Base-by-base conservation (phyloP, 1,284 basidiomycete species). In the Wallemia hederae region DNA sequence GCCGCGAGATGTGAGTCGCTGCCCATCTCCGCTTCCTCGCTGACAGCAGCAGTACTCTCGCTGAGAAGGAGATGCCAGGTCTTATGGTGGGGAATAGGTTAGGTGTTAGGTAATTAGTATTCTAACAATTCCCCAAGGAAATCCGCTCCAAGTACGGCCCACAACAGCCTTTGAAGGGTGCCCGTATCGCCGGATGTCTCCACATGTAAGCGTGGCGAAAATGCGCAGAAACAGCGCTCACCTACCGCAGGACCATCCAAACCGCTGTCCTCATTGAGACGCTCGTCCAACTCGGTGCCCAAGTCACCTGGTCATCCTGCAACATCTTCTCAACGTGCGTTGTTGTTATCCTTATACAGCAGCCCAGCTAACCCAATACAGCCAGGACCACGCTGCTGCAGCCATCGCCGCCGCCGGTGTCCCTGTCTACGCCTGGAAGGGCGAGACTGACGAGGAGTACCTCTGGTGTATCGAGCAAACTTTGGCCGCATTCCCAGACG, bases 361-460 rank as follows among this genome's bases (percentile, higher is more conserved):
- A 61, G 58, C 55, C 55, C 55, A 22, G 28, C 22, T 3, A 1
- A 31, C 31, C 17, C 26, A 3, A 24, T 58, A 24, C 27, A 24
- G 24, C 31, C 27, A 74, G 69, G 92, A 98, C 73, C 92, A 98
- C 74, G 92, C 92, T 63, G 94, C 92, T 63, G 86, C 92, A 65
- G 94, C 89, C 67, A 97, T 98, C 67, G 92, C 92, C 64, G 92
- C 91, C 26, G 94, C 94, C 64, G 92, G 92, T 67, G 86, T 98
- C 61, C 92, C 92, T 66, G 92, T 98, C 69, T 98, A 82, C 71
- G 94, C 92, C 64, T 99, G 92, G 92, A 99, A 99, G 78, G 94
- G 94, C 63, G 92, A 99, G 78, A 94, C 91, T 62, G 94, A 98
- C 73, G 92, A 97, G 74, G 92, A 99, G 74, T 98, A 97, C 77